Evolutionary conservation across 2,329 filamentous ascomycete genomes (phyloP), one percentile per base, ranked within the genome.

Genomic region (Aureobasidium sp.): DNA sequence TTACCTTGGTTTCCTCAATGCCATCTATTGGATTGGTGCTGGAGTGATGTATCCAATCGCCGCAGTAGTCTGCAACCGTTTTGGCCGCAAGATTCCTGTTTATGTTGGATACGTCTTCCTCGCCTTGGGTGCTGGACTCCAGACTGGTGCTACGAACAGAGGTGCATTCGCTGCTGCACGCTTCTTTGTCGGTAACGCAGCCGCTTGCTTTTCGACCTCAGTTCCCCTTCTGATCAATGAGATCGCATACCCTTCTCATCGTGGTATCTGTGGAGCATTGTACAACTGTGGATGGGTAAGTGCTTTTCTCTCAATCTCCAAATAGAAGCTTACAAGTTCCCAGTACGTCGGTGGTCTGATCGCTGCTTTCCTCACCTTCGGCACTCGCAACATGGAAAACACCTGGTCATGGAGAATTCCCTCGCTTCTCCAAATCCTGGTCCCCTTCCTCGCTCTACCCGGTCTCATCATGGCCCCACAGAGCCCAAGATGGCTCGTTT

Each of bases 401-500:
- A 68, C 64, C 27, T 74, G 72, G 72, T 65, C 68, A 25, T 75
- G 73, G 73, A 67, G 72, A 4, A 71, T 74, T 7, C 72, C 73
- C 6, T 70, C 67, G 8, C 56, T 72, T 1, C 66, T 74, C 15
- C 73, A 75, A 45, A 63, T 67, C 29, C 25, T 73, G 2, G 66
- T 71, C 4, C 69, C 72, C 5, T 54, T 67, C 18, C 60, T 74
- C 20, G 67, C 70, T n/a, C 65, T 74, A 1, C 58, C 70, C 10
- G 67, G 68, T 10, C 54, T 74, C 3, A 55, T 68, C 13, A 56
- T 71, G 11, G 59, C 69, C 3, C 87, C 88, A 0, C 88, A 90
- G 69, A 87, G 86, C 0, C 88, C 88, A 1, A 79, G 88, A 67
- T 90, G 87, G 87, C 78, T 89, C 13, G 82, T 88, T 31, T 79